A percentile compares a stretch with the other conserved stretches of the same genome.
These are phyloP conservation scores for Yamadazyma tumulicola DNA, from an alignment of 805 yeast species.

Conservation along the genomic window DNA sequence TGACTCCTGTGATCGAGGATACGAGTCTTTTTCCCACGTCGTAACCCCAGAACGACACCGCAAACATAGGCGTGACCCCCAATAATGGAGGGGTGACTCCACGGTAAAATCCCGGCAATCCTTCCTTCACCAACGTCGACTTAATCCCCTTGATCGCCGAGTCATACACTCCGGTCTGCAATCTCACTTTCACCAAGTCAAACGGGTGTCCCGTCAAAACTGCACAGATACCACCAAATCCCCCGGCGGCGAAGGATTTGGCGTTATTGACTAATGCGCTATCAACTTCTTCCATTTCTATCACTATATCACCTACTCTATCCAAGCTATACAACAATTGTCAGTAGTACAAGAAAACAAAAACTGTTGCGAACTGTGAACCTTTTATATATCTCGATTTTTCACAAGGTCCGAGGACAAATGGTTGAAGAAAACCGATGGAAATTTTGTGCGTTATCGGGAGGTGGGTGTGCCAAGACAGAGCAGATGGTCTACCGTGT, in stretches of 20 bases:
- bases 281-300: slow-evolving; percentile 41
- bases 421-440: too few species aligned
- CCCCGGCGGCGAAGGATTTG: slow-evolving; percentile 89
- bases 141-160: slow-evolving; percentile 66
- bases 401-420: too few species aligned
- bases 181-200: slow-evolving; percentile 86
- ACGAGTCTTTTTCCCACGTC: slow-evolving; percentile 86
- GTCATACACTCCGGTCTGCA: slow-evolving; percentile 75
- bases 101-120: slow-evolving; percentile 78
- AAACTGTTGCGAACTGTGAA: too few species aligned
- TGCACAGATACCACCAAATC: slow-evolving; percentile 82
- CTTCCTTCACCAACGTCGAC: slow-evolving; percentile 68
- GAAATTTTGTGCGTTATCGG: too few species aligned
- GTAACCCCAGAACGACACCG: slow-evolving; percentile 98
- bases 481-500: too few species aligned
- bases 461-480: too few species aligned
- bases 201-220: slow-evolving; percentile 96
- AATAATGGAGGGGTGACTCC: slow-evolving; percentile 92
- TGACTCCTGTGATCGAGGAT: slow-evolving; percentile 35
- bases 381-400: too few species aligned
- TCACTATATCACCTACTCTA: neutral
- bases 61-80: slow-evolving; percentile 99
- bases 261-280: slow-evolving; percentile 65
- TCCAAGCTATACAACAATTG: too few species aligned
- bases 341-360: too few species aligned